Percentiles rank a stretch among this genome's conserved stretches.
Conservation (phyloP, 441 rosid species). For the Syzygium malaccense region DNA sequence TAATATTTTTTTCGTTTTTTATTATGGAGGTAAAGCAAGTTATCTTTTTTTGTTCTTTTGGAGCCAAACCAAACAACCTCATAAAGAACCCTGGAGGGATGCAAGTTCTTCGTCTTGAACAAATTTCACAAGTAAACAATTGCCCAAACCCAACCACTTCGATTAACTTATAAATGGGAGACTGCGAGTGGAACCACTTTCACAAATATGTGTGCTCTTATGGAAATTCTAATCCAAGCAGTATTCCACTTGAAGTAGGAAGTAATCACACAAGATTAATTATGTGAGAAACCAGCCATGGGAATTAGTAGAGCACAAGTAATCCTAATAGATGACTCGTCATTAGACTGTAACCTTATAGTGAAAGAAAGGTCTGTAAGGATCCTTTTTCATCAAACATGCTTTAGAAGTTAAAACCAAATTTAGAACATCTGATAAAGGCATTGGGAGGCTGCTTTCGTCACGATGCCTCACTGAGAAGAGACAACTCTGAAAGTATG, state of each 20-base stretch:
- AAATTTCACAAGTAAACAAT: not conserved
- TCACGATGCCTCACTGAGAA: not conserved
- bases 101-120: not conserved
- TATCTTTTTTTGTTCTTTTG: not conserved
- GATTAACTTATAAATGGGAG: not conserved
- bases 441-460: not conserved
- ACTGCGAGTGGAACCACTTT: not conserved
- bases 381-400: not conserved
- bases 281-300: not conserved
- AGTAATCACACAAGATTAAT: not conserved
- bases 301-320: not conserved
- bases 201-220: not conserved
- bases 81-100: not conserved
- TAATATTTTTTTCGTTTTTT: not conserved
- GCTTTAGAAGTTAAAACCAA: not conserved
- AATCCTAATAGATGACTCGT: not conserved
- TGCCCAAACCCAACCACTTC: not conserved
- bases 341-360: not conserved
- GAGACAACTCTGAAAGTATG: not conserved
- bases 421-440: not conserved
- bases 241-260: not conserved
- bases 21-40: not conserved
- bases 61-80: not conserved
- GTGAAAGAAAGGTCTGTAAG: not conserved
- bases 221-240: not conserved